Percentiles rank a stretch among this genome's conserved stretches.
phyloP scores from a whole-genome alignment of 192 early-diverging fungal species.

The Coemansia asiatica region DNA sequence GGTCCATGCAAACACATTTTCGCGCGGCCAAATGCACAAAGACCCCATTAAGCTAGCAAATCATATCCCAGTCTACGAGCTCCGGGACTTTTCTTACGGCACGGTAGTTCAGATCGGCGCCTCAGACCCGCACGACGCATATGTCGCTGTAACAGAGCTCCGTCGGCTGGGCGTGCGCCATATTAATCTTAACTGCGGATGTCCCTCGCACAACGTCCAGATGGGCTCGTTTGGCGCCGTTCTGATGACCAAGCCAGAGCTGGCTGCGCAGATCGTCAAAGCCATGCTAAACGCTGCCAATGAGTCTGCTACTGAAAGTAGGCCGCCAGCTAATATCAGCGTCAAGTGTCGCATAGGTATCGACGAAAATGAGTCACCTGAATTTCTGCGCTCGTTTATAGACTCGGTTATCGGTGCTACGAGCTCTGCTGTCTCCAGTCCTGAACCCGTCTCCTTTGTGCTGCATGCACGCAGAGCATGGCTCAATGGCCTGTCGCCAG shows the following conservation, averaged over 20 bases:
- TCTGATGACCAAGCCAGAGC: constrained; percentile 66
- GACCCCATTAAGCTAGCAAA: constrained; percentile 21
- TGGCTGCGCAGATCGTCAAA: constrained; percentile 58
- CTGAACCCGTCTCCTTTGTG: constrained; percentile 49
- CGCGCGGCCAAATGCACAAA: constrained; percentile 31
- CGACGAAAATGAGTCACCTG: constrained; percentile 66
- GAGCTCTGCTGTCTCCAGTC: no score
- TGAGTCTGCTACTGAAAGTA: background rate
- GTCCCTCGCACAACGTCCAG: constrained; percentile 70
- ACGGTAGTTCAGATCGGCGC: constrained; percentile 52
- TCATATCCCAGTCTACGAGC: constrained; percentile 33
- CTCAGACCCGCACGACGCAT: constrained; percentile 29
- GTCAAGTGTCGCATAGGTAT: constrained; percentile 78
- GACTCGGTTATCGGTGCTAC: constrained; percentile 9
- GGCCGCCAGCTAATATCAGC: constrained; percentile 55
- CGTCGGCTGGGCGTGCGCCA: constrained; percentile 61
- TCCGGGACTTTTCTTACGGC: constrained; percentile 30
- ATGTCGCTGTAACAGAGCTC: constrained; percentile 37
- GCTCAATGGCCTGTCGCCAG: constrained; percentile 64
- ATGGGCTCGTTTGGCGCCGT: constrained; percentile 67
- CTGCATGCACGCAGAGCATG: constrained; percentile 72
- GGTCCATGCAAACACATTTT: constrained; percentile 60
- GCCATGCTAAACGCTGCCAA: constrained; percentile 57
- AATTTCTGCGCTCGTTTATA: constrained; percentile 56
- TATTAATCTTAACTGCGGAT: constrained; percentile 73